phyloP scores from a whole-genome alignment of 2,329 filamentous ascomycete genomes.

The Periconia sp. region DNA sequence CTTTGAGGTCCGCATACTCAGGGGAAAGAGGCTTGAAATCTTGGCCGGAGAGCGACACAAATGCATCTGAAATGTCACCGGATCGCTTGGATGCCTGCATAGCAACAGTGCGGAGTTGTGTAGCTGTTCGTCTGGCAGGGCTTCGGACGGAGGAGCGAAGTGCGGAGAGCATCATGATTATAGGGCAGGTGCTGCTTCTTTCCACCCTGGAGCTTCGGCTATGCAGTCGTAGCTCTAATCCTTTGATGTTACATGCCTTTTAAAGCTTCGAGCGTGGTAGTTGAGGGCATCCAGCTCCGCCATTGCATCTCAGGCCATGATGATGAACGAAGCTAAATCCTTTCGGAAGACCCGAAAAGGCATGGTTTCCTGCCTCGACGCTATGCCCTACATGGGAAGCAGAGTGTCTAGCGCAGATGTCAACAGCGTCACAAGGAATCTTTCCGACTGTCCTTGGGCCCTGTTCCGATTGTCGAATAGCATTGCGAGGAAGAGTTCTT shows the following conservation, averaged over 20 bases:
- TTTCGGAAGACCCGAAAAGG: conserved; percentile 17
- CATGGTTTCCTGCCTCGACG: conserved; percentile 16
- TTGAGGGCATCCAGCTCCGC: conserved; percentile 14
- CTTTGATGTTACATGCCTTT: conserved; percentile 15
- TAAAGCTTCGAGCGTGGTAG: conserved; percentile 18
- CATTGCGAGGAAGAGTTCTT: background rate
- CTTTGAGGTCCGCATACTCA: conserved; percentile 55
- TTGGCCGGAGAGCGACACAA: conserved; percentile 56
- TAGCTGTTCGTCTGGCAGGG: conserved; percentile 22
- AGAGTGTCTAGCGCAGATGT: conserved; percentile 1
- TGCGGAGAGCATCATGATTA: conserved; percentile 35
- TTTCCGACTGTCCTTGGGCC: conserved; percentile 9
- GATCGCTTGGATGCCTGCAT: conserved; percentile 50
- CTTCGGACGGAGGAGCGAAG: conserved; percentile 33
- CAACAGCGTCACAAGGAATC: conserved; percentile 9
- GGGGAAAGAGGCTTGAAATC: conserved; percentile 52
- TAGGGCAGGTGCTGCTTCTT: too few relatives aligned
- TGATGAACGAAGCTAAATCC: conserved; percentile 5
- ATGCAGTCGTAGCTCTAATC: background rate
- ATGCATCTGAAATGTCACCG: conserved; percentile 59
- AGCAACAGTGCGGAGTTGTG: conserved; percentile 34
- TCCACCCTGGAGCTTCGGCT: conserved; percentile 1
- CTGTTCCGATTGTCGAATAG: background rate
- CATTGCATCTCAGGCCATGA: background rate
- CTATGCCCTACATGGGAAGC: conserved; percentile 1